Evolutionary conservation across 2,329 filamentous ascomycete genomes (phyloP).

Genomic region (Xylariaceae sp.): DNA sequence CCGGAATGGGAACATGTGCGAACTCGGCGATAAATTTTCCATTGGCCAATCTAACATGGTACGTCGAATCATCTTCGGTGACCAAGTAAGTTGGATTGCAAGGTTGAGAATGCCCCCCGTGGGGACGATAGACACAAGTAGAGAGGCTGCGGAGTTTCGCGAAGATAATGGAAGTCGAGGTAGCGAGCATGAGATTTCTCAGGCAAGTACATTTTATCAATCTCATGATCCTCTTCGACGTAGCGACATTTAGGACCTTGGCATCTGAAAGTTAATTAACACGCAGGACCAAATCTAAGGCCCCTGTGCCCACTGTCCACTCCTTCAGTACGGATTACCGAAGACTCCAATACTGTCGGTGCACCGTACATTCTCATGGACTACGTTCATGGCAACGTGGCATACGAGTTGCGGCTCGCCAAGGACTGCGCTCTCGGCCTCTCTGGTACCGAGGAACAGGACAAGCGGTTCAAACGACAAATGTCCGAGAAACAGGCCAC

Average conservation of each 20-base stretch:
- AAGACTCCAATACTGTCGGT: constrained; percentile 6
- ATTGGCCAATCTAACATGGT: constrained; percentile 9
- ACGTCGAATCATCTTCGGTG: constrained; percentile 7
- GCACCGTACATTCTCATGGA: constrained; percentile 11
- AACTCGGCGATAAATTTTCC: not conserved
- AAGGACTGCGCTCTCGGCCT: not conserved
- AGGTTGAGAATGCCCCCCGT: constrained; percentile 3
- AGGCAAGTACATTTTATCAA: too few relatives aligned
- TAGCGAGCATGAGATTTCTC: constrained; percentile 13
- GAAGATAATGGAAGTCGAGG: not conserved
- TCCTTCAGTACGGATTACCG: not conserved
- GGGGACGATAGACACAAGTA: not conserved
- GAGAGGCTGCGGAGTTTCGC: not conserved
- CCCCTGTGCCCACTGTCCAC: constrained; percentile 7
- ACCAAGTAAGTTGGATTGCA: constrained; percentile 10
- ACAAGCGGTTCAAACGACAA: constrained; percentile 3
- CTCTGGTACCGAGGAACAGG: constrained; percentile 8
- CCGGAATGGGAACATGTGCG: constrained; percentile 3
- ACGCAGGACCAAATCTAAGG: constrained; percentile 1
- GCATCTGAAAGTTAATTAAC: not conserved
- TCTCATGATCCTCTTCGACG: too few relatives aligned
- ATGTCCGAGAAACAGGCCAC: constrained; percentile 8
- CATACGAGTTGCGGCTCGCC: not conserved
- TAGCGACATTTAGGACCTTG: too few relatives aligned
- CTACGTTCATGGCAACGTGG: constrained; percentile 6